These are phyloP conservation scores for Endothia cerciana DNA, from an alignment of 2,329 filamentous ascomycete genomes.

Conservation along the genomic window DNA sequence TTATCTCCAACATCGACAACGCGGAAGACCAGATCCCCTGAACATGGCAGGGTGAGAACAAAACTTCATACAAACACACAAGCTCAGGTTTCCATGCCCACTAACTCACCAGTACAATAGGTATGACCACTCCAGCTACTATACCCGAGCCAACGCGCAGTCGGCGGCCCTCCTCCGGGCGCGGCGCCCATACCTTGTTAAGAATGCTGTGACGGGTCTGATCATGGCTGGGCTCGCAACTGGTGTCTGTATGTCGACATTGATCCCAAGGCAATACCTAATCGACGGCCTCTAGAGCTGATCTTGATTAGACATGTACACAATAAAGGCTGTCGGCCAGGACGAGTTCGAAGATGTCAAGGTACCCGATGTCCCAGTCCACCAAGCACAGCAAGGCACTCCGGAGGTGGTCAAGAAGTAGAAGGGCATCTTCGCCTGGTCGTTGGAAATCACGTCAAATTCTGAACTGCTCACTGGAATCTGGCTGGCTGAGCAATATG, in stretches of 20 bases:
- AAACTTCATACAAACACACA: not conserved
- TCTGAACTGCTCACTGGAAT: not conserved
- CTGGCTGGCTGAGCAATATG: not conserved
- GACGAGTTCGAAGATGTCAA: slow-evolving; percentile 97
- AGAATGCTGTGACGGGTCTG: slow-evolving; percentile 83
- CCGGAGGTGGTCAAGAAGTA: slow-evolving; percentile 37
- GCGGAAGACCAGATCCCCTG: slow-evolving; percentile 7
- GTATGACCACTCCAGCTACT: slow-evolving; percentile 73
- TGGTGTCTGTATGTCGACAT: slow-evolving; percentile 76
- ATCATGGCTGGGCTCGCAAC: slow-evolving; percentile 75
- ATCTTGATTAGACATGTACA: slow-evolving; percentile 55
- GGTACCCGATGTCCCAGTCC: slow-evolving; percentile 72
- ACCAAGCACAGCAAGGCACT: slow-evolving; percentile 30
- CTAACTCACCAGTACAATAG: slow-evolving; percentile 31
- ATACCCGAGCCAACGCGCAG: slow-evolving; percentile 84
- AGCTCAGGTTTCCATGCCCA: not conserved
- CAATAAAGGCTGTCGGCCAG: slow-evolving; percentile 84
- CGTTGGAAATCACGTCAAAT: not conserved
- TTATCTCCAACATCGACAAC: not conserved
- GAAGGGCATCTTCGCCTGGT: not conserved
- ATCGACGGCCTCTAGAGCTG: not conserved
- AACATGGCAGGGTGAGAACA: slow-evolving; percentile 28
- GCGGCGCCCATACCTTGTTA: slow-evolving; percentile 87
- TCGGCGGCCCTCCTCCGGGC: slow-evolving; percentile 89
- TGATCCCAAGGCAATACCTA: not conserved